Conservation (phyloP, 495 filamentous ascomycete genomes). For the Aspergillus steynii region DNA sequence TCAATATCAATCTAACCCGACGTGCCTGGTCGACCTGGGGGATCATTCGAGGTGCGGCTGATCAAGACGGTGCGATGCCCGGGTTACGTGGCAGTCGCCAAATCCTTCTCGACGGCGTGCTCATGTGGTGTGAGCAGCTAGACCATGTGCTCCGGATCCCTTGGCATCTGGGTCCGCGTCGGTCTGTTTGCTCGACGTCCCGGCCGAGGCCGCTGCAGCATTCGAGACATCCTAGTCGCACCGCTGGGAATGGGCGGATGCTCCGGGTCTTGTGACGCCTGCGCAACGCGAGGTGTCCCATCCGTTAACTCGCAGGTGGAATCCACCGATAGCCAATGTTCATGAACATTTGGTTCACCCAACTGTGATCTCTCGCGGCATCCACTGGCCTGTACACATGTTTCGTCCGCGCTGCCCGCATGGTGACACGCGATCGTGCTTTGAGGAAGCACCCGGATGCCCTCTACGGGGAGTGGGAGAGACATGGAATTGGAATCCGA, state of each 20-base stretch:
- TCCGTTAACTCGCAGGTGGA: neutral
- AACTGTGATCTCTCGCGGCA: neutral
- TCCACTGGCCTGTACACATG: neutral
- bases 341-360: neutral
- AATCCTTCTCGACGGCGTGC: neutral
- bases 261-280: too few species aligned
- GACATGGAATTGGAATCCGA: constrained; percentile 66
- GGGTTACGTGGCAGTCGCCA: neutral
- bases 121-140: neutral
- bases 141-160: constrained; percentile 9
- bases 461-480: constrained; percentile 76
- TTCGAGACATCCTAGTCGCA: neutral
- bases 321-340: neutral
- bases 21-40: neutral
- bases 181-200: neutral
- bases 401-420: neutral
- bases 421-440: constrained; percentile 7
- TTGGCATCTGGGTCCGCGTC: neutral
- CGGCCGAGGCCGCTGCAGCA: neutral
- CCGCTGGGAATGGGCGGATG: neutral
- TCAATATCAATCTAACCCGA: neutral
- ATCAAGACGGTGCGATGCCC: neutral
- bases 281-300: neutral
- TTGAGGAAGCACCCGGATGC: constrained; percentile 23
- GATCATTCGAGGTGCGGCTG: neutral